Base-by-base conservation (phyloP, 306 rosid genomes). In the Begonia peltatifolia region DNA sequence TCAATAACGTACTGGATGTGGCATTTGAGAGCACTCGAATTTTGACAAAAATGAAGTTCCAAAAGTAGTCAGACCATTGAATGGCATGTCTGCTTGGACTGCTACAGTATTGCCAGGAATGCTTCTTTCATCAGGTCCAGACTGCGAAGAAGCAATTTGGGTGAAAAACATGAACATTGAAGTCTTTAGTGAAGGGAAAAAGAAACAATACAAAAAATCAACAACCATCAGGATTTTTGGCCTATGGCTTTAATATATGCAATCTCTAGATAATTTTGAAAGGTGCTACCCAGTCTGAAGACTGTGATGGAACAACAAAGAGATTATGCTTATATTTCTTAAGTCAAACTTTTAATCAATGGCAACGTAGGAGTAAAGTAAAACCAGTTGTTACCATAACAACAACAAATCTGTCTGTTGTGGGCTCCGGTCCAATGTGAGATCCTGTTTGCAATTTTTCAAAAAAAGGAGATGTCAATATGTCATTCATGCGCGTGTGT, bases 81-180 rank as follows among this genome's bases (percentile, higher is more conserved):
- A 86, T n/a, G 99, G 99, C 95, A 90, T 86, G 58, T 90, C 95
- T 43, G 95, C 96, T 73, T 90, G 99, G 41, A 90, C 99, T 8
- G 96, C 99, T 50, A 86, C 64, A 3, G 95, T 90, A 62, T 90
- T 86, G 10, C 99, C 99, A 49, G 99, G 99, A 68, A 90, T 76
- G 63, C 94, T 83, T 80, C 99, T 90, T 61, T 86, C 95, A 64
- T 90, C 95, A 53, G 88, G 76, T 46, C 99, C 99, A 56, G 94
- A 76, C 99, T 90, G 62, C 22, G 66, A 1, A 5, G 4, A n/a
- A 44, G 6, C 11, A 42, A 42, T 42, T 42, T 42, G 2, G 46
- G 46, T 9, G 12, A 20, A 20, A 20, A 20, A 42, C 46, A 42
- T 9, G 9, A 42, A 42, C 46, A 20, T 20, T 20, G 4, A 20